Base-by-base conservation (phyloP, 2,329 filamentous ascomycete genomes). In the Karstenula rhodostoma region DNA sequence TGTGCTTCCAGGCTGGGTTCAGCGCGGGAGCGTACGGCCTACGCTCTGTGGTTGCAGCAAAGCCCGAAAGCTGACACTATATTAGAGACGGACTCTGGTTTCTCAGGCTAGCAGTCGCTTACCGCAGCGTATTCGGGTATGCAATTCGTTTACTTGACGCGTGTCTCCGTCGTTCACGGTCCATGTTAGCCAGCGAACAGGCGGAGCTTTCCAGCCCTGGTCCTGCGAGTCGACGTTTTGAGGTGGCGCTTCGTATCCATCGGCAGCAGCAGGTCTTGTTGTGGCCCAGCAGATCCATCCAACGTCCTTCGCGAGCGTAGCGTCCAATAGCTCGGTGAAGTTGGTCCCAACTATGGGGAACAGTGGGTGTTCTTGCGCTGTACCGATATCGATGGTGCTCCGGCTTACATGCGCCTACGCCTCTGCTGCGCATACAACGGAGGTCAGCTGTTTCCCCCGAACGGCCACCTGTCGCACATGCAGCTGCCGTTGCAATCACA, bases 401-500 rank as follows among this genome's bases (percentile, higher is more conserved):
- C 37, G 27, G 27, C n/a, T 43, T 37, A 42, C 47, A 49, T 56
- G 50, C 50, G 55, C 29, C 13, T 40, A 19, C 37, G 37, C 27
- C 40, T 48, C 56, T 57, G 49, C 29, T 48, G 55, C 50, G 56
- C 60, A 62, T 62, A 19, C 51, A 43, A 43, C 19, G 47, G 13
- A 48, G 40, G 56, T 62, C 56, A 62, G 60, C 60, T 55, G 59
- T 61, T 49, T 29, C 7, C 37, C 35, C 32, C 56, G 33, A 53
- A 51, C 23, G 37, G 32, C 13, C n/a, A 7, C 32, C 50, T 47
- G 33, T 56, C 46, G 50, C 59, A 58, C 50, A 50, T 52, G 60
- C 60, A 62, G 40, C 51, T 58, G 59, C 46, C 43, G 46, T 52
- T 54, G 25, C 51, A 42, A 53, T 62, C 60, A 62, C 60, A 54